Evolutionary conservation across 352 stramenopile species (phyloP), one percentile per base, ranked within the genome.

Genomic region (Pythium coloratum): DNA sequence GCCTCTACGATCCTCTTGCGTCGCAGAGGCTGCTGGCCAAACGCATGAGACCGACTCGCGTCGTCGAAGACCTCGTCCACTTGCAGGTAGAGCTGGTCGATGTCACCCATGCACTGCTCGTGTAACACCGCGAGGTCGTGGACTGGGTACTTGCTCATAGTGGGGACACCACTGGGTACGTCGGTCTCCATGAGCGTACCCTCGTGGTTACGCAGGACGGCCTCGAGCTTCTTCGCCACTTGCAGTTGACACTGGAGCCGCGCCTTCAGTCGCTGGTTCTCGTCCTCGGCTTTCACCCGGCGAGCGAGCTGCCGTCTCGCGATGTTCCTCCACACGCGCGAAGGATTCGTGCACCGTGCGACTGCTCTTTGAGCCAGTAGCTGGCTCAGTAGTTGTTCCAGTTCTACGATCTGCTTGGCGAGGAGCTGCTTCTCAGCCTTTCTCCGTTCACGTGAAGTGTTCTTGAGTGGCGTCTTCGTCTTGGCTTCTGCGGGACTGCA

Each of bases 31-130:
- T 32, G 6, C 38, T 18, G 7, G n/a, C 30, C 61, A 56, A 16
- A 2, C 26, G 1, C 9, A 60, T 20, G n/a, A 2, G 14, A 12
- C 28, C 2, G 34, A 2, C 26, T 36, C 6, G 12, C 6, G 2
- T 60, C 50, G 20, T 36, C 40, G 6, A 67, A 54, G 8, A 67
- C 40, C 9, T 24, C 54, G 16, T 67, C 51, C 9, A 62, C 54
- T 2, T 56, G 44, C 30, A 40, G 42, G 28, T 59, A 69, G 26
- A 34, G 12, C 5, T 69, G 3, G 54, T 69, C 62, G 28, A 69
- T 63, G 54, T 69, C 62, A 16, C 63, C 62, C 62, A 69, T 63
- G 18, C 62, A 59, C 33, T 20, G 42, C 0, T 57, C 46, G 46
- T 69, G 62, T 2, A 69, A 53, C 24, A 28, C 24, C 28, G 54